Base-by-base conservation (phyloP, 495 filamentous ascomycete genomes). In the Xylaria cubensis region DNA sequence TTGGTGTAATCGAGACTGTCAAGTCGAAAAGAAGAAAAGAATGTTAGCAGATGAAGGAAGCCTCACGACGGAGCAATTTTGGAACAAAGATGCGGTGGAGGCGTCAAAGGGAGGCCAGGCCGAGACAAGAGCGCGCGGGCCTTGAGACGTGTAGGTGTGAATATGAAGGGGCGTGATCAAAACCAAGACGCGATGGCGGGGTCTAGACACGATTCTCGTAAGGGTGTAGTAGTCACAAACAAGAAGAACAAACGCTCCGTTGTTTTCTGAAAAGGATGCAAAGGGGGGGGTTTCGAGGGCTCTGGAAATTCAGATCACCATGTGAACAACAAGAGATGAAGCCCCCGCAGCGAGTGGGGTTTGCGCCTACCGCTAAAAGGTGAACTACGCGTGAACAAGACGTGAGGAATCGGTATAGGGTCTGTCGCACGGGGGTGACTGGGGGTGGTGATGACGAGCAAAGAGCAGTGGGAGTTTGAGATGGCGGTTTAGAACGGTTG, bases 261-360 rank as follows among this genome's bases (percentile, higher is more conserved):
- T 66, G 9, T n/a, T 39, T 29, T 50, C n/a, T 12, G 12, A 15
- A 41, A 66, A 64, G 55, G 67, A 50, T 59, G 26, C 39, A 64
- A 56, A 55, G 72, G 17, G 61, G 56, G 36, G 36, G n/a, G n/a
- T n/a, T 39, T 62, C 46, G 15, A 62, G 62, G 32, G 55, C 26
- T 32, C 62, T 68, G 63, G 34, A 50, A 59, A 41, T 63, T 19
- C 29, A 48, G 64, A 58, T 36, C 48, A 15, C 75, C 63, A 73
- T 73, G 75, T 55, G 62, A 70, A 70, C 74, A 78, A 55, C 53
- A 75, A 48, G 58, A 76, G 55, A 72, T 69, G 26, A 65, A 75
- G 61, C 74, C 64, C 77, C 77, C 77, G 77, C 77, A 79, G 71
- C 74, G 72, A 50, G 77, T 79, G 77, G 77, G 77, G 75, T 79